These are phyloP conservation scores for Bacidia gigantensis DNA, from an alignment of 495 filamentous ascomycete genomes.

Conservation along the genomic window DNA sequence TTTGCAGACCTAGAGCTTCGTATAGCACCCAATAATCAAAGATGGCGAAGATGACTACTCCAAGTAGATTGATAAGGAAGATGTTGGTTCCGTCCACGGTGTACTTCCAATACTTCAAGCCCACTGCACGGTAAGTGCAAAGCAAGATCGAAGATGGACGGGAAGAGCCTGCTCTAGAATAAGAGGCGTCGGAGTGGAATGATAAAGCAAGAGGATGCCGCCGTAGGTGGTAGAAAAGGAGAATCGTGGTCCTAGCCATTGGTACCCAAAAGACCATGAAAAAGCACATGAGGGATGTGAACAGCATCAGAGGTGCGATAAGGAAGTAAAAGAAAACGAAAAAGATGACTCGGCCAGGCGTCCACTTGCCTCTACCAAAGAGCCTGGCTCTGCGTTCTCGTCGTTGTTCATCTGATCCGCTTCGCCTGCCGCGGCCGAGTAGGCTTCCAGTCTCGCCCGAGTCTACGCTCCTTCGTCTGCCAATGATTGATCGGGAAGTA, in stretches of 20 bases:
- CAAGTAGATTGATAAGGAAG: conserved; percentile 93
- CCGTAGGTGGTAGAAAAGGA: conserved; percentile 82
- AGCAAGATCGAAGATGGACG: conserved; percentile 78
- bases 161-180: conserved; percentile 50
- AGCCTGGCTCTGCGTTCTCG: conserved; percentile 59
- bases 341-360: conserved; percentile 82
- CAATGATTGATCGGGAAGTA: conserved; percentile 66
- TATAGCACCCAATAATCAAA: conserved; percentile 77
- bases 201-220: conserved; percentile 84
- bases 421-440: conserved; percentile 51
- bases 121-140: conserved; percentile 93
- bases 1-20: conserved; percentile 49
- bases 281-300: conserved; percentile 85
- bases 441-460: conserved; percentile 87
- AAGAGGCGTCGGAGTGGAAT: conserved; percentile 75
- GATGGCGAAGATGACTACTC: conserved; percentile 79
- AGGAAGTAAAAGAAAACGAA: conserved; percentile 94
- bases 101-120: conserved; percentile 97
- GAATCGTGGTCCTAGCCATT: conserved; percentile 89
- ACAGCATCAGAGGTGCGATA: conserved; percentile 73
- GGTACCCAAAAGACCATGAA: conserved; percentile 95
- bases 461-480: conserved; percentile 81
- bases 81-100: conserved; percentile 97
- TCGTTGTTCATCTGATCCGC: conserved; percentile 36
- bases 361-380: conserved; percentile 95